A percentile compares a stretch with the other conserved stretches of the same genome.
Evolutionary conservation across 176 grass and related monocot genomes (phyloP).

Genomic region (Phyllostachys edulis): DNA sequence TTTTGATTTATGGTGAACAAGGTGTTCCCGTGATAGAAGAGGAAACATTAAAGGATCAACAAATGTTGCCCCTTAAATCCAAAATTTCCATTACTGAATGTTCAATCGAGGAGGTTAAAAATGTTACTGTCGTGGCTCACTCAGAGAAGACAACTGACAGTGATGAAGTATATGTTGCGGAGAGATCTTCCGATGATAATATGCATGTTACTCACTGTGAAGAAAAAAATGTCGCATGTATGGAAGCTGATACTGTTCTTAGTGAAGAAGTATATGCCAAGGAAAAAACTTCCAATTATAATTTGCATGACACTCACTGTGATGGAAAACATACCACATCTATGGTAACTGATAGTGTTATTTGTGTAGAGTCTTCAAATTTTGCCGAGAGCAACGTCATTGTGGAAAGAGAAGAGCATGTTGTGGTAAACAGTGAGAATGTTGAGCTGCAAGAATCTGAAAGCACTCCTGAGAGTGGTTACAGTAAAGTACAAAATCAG

Average conservation of each 20-base stretch:
- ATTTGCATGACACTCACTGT: conserved; percentile 2
- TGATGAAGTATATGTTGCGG: not conserved
- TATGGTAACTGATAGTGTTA: not conserved
- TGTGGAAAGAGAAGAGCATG: conserved; percentile 24
- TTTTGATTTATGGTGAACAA: conserved; percentile 50
- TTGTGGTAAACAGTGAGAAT: conserved; percentile 3
- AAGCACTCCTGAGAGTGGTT: not conserved
- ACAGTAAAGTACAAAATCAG: not conserved
- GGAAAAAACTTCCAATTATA: not conserved
- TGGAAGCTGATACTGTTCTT: conserved; percentile 6
- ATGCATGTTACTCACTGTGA: not conserved
- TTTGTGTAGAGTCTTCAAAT: conserved; percentile 3
- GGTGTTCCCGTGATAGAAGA: conserved; percentile 18
- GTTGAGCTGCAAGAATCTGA: conserved; percentile 10
- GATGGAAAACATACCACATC: conserved; percentile 1
- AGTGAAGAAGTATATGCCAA: not conserved
- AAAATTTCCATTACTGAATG: not conserved
- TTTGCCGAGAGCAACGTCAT: not conserved
- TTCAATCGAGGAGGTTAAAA: conserved; percentile 11
- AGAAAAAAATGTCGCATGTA: conserved; percentile 1
- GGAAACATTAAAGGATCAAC: not conserved
- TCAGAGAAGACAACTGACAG: not conserved
- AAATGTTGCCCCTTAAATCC: not conserved
- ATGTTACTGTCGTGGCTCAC: not conserved
- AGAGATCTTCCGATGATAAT: not conserved